These are phyloP conservation scores for Patellifolia procumbens DNA, from an alignment of 179 eudicot genomes.

Conservation along the genomic window DNA sequence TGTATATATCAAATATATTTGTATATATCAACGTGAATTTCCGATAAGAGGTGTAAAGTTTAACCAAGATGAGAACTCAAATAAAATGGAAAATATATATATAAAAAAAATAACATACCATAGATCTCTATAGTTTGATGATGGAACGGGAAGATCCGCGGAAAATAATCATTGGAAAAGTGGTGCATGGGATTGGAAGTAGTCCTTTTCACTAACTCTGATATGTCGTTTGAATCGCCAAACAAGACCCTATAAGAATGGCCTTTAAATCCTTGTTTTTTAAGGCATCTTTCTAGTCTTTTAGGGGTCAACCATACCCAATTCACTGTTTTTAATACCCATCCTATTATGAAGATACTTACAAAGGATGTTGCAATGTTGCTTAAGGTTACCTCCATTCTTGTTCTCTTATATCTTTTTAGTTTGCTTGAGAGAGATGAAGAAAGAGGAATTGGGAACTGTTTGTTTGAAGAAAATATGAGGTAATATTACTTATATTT, in stretches of 20 bases:
- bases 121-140: constrained; percentile 20
- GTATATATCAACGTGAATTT: too few relatives aligned
- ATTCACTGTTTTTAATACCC: constrained; percentile 22
- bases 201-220: constrained; percentile 6
- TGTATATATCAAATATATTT: too few relatives aligned
- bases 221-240: constrained; percentile 22
- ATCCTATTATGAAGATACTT: constrained; percentile 11
- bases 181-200: constrained; percentile 26
- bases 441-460: background rate
- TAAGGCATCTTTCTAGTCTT: constrained; percentile 21
- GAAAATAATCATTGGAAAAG: constrained; percentile 23
- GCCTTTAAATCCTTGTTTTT: constrained; percentile 22
- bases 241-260: constrained; percentile 19
- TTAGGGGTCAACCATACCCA: constrained; percentile 35
- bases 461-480: background rate
- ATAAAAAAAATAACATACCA: constrained; percentile 8
- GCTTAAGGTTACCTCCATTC: constrained; percentile 8
- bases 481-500: background rate
- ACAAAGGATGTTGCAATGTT: constrained; percentile 15
- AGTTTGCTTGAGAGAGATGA: background rate
- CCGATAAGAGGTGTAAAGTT: too few relatives aligned
- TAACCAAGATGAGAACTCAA: too few relatives aligned
- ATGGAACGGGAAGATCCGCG: constrained; percentile 18
- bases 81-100: background rate
- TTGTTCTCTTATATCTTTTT: background rate